Evolutionary conservation across 495 filamentous ascomycete species (phyloP).

Genomic region (Amniculicola lignicola): DNA sequence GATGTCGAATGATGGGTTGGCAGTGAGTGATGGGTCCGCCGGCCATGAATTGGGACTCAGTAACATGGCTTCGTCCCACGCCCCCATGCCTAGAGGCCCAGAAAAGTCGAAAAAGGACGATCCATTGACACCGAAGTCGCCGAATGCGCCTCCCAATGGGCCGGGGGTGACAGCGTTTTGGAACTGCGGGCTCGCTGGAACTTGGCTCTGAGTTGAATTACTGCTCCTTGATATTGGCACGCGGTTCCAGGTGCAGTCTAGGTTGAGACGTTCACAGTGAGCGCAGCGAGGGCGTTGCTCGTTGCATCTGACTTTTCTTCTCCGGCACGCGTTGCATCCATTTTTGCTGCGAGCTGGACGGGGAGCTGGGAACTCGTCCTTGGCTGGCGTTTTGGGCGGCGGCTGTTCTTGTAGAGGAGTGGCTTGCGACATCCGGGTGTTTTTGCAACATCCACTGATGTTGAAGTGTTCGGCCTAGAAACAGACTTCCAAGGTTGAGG

Average conservation of each 20-base stretch:
- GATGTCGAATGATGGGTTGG: background rate
- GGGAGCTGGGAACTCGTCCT: background rate
- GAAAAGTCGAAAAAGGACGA: conserved; percentile 21
- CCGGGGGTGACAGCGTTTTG: background rate
- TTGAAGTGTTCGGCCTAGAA: too few species aligned
- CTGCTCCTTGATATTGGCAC: background rate
- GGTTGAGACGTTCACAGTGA: conserved; percentile 20
- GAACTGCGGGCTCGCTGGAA: background rate
- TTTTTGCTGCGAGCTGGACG: conserved; percentile 19
- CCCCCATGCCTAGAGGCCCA: conserved; percentile 14
- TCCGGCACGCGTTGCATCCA: conserved; percentile 22
- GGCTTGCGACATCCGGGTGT: conserved; percentile 6
- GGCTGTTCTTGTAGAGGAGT: background rate
- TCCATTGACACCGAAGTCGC: conserved; percentile 11
- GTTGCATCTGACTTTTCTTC: conserved; percentile 22
- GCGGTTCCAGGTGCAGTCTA: conserved; percentile 22
- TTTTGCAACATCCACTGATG: background rate
- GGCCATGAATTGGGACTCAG: conserved; percentile 23
- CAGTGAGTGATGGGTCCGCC: background rate
- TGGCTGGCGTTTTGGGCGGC: background rate
- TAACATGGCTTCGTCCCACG: conserved; percentile 27
- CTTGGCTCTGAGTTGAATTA: conserved; percentile 1
- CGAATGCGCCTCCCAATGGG: background rate
- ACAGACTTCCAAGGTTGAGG: too few species aligned
- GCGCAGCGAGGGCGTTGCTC: conserved; percentile 20